These are phyloP conservation scores for Kingdonia uniflora DNA, from an alignment of 164 flowering plant genomes.

Conservation along the genomic window DNA sequence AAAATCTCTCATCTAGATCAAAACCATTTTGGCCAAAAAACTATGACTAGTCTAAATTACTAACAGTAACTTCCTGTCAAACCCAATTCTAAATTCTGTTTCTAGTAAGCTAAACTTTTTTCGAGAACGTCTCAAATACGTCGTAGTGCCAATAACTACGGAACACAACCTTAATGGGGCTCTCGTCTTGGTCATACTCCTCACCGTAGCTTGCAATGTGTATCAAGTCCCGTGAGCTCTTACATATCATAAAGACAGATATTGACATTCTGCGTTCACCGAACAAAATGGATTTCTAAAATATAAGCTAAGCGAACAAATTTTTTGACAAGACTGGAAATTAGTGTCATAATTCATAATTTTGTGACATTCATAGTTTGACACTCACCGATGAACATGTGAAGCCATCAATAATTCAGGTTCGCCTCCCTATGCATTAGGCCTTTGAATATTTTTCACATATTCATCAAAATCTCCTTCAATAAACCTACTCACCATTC, in stretches of 20 bases:
- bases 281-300: background rate
- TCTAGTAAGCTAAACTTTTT: background rate
- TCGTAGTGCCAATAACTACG: conserved; percentile 95
- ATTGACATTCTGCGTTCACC: conserved; percentile 41
- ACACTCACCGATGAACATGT: conserved; percentile 62
- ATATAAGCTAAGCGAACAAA: too few relatives aligned
- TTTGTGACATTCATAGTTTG: too few relatives aligned
- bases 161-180: conserved; percentile 53
- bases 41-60: too few relatives aligned
- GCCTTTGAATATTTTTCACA: too few relatives aligned
- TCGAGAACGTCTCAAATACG: conserved; percentile 31
- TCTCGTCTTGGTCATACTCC: conserved; percentile 41
- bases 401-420: conserved; percentile 81
- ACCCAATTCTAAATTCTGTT: background rate
- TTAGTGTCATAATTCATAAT: too few relatives aligned
- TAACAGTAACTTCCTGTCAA: background rate
- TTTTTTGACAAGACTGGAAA: too few relatives aligned
- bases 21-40: background rate
- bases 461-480: too few relatives aligned
- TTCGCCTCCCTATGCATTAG: too few relatives aligned
- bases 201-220: too few relatives aligned
- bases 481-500: conserved; percentile 76
- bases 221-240: conserved; percentile 34
- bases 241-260: conserved; percentile 53
- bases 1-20: background rate